Percentiles rank a stretch among this genome's conserved stretches.
phyloP scores from a whole-genome alignment of 768 basidiomycete species.

The Serpula lacrymans region DNA sequence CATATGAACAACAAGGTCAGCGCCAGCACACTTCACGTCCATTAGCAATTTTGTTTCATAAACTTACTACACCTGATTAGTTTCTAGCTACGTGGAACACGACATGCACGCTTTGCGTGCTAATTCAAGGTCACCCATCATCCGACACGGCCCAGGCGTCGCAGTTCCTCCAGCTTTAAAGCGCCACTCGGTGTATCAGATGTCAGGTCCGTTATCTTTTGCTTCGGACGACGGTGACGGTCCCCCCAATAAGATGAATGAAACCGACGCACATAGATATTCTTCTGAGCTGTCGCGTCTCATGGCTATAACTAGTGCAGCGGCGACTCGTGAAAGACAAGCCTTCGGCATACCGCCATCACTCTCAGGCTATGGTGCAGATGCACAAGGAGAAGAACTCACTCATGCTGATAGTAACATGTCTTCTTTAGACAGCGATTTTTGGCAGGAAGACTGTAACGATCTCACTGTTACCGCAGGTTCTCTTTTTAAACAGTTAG shows the following conservation, averaged over 20 bases:
- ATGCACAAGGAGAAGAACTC: constrained; percentile 10
- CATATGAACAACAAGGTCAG: too few relatives aligned
- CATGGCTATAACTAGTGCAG: constrained; percentile 25
- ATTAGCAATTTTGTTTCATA: too few relatives aligned
- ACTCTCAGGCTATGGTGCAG: constrained; percentile 30
- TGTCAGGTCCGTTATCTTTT: too few relatives aligned
- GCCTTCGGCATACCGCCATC: constrained; percentile 53
- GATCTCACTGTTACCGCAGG: constrained; percentile 21
- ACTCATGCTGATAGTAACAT: constrained; percentile 45
- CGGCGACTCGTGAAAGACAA: constrained; percentile 43
- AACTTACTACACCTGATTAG: too few relatives aligned
- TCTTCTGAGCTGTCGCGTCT: constrained; percentile 27
- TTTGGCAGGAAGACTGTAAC: constrained; percentile 37
- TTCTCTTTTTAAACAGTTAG: constrained; percentile 23
- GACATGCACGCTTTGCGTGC: too few relatives aligned
- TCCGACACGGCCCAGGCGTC: too few relatives aligned
- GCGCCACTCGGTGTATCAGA: too few relatives aligned
- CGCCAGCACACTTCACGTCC: too few relatives aligned
- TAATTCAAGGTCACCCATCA: too few relatives aligned
- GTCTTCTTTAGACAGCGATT: constrained; percentile 39
- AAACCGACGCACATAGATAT: constrained; percentile 9
- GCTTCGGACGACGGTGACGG: constrained; percentile 15
- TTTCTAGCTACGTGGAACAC: too few relatives aligned
- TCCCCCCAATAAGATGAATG: constrained; percentile 2
- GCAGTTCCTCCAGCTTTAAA: too few relatives aligned